Evolutionary conservation across 805 yeast species (phyloP).

Genomic region (Barnettozyma botsteinii): DNA sequence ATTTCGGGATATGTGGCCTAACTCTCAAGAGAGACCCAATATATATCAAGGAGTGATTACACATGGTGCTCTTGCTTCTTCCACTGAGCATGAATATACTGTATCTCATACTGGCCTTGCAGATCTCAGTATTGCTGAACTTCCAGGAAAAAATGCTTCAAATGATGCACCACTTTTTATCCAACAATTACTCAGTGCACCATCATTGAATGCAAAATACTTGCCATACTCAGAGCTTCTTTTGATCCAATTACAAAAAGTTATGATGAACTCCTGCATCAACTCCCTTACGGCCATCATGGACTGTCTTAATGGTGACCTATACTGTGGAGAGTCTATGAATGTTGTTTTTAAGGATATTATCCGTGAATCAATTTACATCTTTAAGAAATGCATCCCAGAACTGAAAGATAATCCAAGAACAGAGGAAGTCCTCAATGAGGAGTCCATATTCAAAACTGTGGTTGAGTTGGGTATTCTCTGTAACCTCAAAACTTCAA

Average conservation of each 20-base stretch:
- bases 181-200: slow-evolving; percentile 23
- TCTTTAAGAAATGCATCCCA: too few relatives aligned
- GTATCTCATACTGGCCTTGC: slow-evolving; percentile 69
- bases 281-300: slow-evolving; percentile 77
- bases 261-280: slow-evolving; percentile 74
- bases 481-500: too few relatives aligned
- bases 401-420: too few relatives aligned
- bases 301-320: slow-evolving; percentile 73
- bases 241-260: slow-evolving; percentile 65
- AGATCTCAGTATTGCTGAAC: slow-evolving; percentile 47
- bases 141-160: slow-evolving; percentile 37
- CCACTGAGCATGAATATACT: slow-evolving; percentile 31
- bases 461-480: too few relatives aligned
- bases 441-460: too few relatives aligned
- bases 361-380: too few relatives aligned
- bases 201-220: slow-evolving; percentile 25
- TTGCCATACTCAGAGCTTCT: slow-evolving; percentile 43
- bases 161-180: slow-evolving; percentile 18
- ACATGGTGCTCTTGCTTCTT: slow-evolving; percentile 61
- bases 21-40: slow-evolving; percentile 41
- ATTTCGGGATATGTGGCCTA: slow-evolving; percentile 49
- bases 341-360: too few relatives aligned
- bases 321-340: slow-evolving; percentile 23
- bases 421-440: too few relatives aligned
- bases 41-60: slow-evolving; percentile 71